Evolutionary conservation across 2,329 filamentous ascomycete species (phyloP).

Genomic region (Aspergillus vadensis): DNA sequence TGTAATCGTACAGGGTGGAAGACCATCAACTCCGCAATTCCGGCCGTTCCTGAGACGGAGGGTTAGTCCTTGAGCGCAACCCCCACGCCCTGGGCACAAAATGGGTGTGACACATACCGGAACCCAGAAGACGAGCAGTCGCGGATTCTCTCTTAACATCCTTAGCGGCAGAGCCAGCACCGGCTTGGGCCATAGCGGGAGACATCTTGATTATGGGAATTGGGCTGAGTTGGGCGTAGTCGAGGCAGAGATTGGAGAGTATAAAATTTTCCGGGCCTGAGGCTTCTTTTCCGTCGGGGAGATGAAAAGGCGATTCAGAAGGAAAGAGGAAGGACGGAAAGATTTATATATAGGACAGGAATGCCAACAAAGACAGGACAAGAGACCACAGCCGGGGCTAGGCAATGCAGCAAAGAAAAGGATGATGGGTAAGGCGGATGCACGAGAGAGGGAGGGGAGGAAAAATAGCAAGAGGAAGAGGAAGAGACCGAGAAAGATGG

Average conservation of each 20-base stretch:
- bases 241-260: background rate
- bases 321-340: background rate
- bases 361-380: conserved; percentile 7
- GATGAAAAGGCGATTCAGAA: conserved; percentile 6
- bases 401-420: conserved; percentile 15
- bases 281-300: conserved; percentile 3
- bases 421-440: too few relatives aligned
- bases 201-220: conserved; percentile 53
- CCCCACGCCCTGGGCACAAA: background rate
- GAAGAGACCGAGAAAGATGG: conserved; percentile 10
- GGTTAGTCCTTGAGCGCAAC: conserved; percentile 21
- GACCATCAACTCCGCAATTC: conserved; percentile 88
- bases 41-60: conserved; percentile 70
- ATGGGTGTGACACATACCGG: conserved; percentile 61
- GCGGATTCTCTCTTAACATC: conserved; percentile 84
- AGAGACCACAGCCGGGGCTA: conserved; percentile 7
- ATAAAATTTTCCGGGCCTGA: background rate
- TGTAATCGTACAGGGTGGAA: conserved; percentile 75
- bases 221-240: background rate
- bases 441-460: background rate
- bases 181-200: conserved; percentile 47
- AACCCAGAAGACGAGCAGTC: conserved; percentile 82
- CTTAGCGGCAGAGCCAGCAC: conserved; percentile 54
- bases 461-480: conserved; percentile 13
- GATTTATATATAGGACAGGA: conserved; percentile 1